These are phyloP conservation scores for Monilinia aucupariae DNA, from an alignment of 2,329 filamentous ascomycete genomes.

Conservation along the genomic window DNA sequence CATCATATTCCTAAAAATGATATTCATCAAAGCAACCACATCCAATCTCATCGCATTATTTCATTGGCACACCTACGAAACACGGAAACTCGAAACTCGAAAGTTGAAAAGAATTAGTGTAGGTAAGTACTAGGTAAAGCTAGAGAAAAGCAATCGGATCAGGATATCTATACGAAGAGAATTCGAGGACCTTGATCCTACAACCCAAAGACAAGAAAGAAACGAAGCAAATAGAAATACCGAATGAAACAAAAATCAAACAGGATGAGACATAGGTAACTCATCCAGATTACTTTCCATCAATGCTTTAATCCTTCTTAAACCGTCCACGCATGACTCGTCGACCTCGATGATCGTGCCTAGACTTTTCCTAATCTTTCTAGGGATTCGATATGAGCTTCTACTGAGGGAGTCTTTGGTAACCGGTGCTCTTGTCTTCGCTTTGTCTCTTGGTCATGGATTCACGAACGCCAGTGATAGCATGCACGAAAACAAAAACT, in stretches of 20 bases:
- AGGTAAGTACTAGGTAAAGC: constrained; percentile 6
- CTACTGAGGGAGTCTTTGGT: constrained; percentile 27
- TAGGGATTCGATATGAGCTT: not conserved
- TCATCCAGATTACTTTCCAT: not conserved
- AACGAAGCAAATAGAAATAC: not conserved
- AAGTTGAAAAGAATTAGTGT: not conserved
- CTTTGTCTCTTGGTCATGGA: constrained; percentile 20
- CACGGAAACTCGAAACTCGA: not conserved
- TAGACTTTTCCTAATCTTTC: not conserved
- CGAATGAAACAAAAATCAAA: constrained; percentile 2
- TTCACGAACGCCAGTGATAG: constrained; percentile 26
- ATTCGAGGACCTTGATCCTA: not conserved
- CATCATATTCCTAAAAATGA: too few species aligned
- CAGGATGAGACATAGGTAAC: not conserved
- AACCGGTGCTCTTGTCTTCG: constrained; percentile 24
- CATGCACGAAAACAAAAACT: constrained; percentile 27
- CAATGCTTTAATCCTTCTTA: not conserved
- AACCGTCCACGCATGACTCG: constrained; percentile 1
- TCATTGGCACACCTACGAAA: not conserved
- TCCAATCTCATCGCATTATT: too few species aligned
- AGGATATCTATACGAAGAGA: not conserved
- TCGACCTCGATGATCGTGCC: not conserved
- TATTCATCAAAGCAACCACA: too few species aligned
- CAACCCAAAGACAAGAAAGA: not conserved
- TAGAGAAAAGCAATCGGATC: not conserved